Conservation (phyloP, 179 eudicot species). For the Corrigiola litoralis region DNA sequence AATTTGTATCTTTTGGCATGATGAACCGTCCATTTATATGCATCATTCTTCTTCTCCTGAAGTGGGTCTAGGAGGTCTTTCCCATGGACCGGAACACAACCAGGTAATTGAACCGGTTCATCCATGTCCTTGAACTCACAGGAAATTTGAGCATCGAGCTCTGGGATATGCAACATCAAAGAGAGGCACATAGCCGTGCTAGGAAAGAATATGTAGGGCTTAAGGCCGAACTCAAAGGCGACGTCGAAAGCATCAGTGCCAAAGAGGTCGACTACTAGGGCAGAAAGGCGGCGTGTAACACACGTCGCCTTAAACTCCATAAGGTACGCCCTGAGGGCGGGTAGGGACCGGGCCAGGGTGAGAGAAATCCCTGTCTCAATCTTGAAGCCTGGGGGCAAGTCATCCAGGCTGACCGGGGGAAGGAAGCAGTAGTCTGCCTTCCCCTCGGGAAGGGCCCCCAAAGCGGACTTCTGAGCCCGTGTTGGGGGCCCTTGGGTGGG, state of each 20-base stretch:
- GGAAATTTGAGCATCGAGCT: constrained; percentile 37
- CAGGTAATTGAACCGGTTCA: constrained; percentile 48
- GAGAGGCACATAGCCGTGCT: constrained; percentile 51
- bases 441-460: constrained; percentile 28
- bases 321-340: constrained; percentile 20
- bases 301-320: neutral
- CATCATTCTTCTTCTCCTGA: constrained; percentile 54
- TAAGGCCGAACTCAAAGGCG: constrained; percentile 37
- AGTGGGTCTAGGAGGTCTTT: constrained; percentile 51
- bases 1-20: constrained; percentile 33
- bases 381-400: constrained; percentile 26
- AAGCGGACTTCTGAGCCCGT: constrained; percentile 14
- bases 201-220: constrained; percentile 53
- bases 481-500: constrained; percentile 32
- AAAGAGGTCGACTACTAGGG: constrained; percentile 53
- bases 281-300: neutral
- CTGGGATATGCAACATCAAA: constrained; percentile 34
- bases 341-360: constrained; percentile 30
- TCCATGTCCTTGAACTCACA: constrained; percentile 44
- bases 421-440: constrained; percentile 21
- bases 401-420: constrained; percentile 32
- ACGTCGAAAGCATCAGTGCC: constrained; percentile 64
- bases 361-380: constrained; percentile 29
- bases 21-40: constrained; percentile 55
- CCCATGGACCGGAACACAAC: constrained; percentile 53